phyloP scores from a whole-genome alignment of 2,329 filamentous ascomycete genomes.

The Xylariaceae sp. region DNA sequence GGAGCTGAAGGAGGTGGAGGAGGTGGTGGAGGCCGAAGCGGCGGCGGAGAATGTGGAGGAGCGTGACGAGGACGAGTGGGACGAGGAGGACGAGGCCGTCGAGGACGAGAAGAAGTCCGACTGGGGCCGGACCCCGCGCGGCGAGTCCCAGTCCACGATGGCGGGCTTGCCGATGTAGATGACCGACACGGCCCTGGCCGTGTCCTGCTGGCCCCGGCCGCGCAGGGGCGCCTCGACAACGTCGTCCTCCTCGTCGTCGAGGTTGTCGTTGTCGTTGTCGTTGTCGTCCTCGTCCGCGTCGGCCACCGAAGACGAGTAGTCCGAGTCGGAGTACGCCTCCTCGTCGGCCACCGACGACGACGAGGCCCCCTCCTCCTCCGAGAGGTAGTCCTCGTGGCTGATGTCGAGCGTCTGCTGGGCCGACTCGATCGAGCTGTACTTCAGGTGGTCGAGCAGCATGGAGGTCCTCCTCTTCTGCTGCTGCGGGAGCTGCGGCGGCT shows the following conservation, averaged over 20 bases:
- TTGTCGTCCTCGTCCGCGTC: constrained; percentile 19
- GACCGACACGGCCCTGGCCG: constrained; percentile 51
- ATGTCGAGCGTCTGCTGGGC: constrained; percentile 29
- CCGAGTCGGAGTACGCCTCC: constrained; percentile 37
- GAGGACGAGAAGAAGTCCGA: constrained; percentile 14
- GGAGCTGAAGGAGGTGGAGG: too few species aligned
- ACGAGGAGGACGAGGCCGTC: constrained; percentile 12
- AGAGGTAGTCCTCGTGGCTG: constrained; percentile 52
- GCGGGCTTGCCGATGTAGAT: constrained; percentile 53
- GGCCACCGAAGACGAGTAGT: constrained; percentile 38
- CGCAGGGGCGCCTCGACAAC: constrained; percentile 17
- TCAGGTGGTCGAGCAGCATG: constrained; percentile 34
- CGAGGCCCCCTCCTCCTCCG: constrained; percentile 58
- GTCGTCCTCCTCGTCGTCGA: constrained; percentile 31
- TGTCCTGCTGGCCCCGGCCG: constrained; percentile 43
- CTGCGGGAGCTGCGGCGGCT: constrained; percentile 39
- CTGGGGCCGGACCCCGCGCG: constrained; percentile 32
- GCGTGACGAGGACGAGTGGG: constrained; percentile 18
- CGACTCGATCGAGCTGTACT: constrained; percentile 25
- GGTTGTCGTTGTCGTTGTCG: too few species aligned
- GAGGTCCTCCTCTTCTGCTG: constrained; percentile 44
- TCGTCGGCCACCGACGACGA: constrained; percentile 54
- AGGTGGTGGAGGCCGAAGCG: too few species aligned
- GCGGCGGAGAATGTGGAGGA: too few species aligned
- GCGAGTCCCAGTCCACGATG: constrained; percentile 42